Conservation (phyloP, 257 asterid species). For the Craterostigma plantagineum region DNA sequence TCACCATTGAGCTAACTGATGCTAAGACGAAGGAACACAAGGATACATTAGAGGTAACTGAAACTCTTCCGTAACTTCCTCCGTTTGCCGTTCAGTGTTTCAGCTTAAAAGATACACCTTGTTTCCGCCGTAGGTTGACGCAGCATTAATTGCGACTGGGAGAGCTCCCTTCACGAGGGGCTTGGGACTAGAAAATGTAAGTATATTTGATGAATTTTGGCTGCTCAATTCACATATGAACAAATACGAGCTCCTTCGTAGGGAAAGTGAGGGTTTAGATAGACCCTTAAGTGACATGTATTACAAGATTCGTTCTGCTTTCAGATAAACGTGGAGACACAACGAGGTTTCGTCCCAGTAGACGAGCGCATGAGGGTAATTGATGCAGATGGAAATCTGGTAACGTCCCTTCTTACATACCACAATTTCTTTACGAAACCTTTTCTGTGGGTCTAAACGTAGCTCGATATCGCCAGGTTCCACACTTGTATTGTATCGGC, state of each 20-base stretch:
- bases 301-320: background rate
- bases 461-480: slow-evolving; percentile 37
- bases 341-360: slow-evolving; percentile 79
- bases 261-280: no score
- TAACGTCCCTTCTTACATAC: slow-evolving; percentile 26
- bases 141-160: slow-evolving; percentile 90
- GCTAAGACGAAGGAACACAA: slow-evolving; percentile 82
- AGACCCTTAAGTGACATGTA: no score
- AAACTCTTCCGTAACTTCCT: no score
- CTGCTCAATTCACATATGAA: no score
- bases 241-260: no score
- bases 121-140: no score
- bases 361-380: slow-evolving; percentile 78
- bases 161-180: slow-evolving; percentile 87
- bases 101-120: slow-evolving; percentile 4
- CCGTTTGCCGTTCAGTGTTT: no score
- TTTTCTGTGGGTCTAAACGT: slow-evolving; percentile 7
- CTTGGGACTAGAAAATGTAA: slow-evolving; percentile 76
- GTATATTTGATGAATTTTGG: slow-evolving; percentile 13
- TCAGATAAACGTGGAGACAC: slow-evolving; percentile 75
- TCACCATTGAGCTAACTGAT: slow-evolving; percentile 73
- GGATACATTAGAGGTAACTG: slow-evolving; percentile 56
- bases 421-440: slow-evolving; percentile 9
- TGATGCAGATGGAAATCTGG: slow-evolving; percentile 56
- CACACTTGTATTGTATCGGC: slow-evolving; percentile 90